Evolutionary conservation across 371 early-diverging fungal species (phyloP).

Genomic region (Umbelopsis sp.): DNA sequence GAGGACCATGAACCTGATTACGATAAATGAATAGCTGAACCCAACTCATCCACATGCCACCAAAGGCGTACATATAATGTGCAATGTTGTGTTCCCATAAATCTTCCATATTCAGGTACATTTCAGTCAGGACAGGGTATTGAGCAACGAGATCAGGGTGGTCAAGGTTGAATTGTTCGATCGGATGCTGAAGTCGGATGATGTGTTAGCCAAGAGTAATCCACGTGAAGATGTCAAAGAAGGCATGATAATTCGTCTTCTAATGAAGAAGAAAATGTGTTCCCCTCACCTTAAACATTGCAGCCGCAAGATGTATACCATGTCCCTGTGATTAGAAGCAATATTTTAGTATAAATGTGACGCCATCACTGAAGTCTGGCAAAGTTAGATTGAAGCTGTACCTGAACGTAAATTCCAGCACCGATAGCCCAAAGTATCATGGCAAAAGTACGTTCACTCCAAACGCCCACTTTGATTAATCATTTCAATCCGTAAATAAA

Average conservation of each 20-base stretch:
- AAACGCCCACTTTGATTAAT: slow-evolving; percentile 29
- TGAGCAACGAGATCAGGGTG: slow-evolving; percentile 40
- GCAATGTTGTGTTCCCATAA: slow-evolving; percentile 61
- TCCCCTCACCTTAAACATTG: slow-evolving; percentile 44
- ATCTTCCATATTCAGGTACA: slow-evolving; percentile 56
- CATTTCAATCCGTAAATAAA: neutral
- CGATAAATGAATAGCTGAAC: slow-evolving; percentile 54
- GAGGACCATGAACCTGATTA: slow-evolving; percentile 43
- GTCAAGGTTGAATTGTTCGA: slow-evolving; percentile 43
- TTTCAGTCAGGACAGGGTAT: slow-evolving; percentile 45
- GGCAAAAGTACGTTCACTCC: slow-evolving; percentile 37
- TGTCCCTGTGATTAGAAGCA: slow-evolving; percentile 28
- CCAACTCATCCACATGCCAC: slow-evolving; percentile 63
- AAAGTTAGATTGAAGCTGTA: neutral
- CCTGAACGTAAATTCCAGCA: slow-evolving; percentile 46
- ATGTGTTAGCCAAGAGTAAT: neutral
- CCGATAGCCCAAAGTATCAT: slow-evolving; percentile 47
- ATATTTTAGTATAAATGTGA: neutral
- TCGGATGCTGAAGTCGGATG: slow-evolving; percentile 38
- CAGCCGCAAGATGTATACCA: slow-evolving; percentile 49
- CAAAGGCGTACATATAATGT: slow-evolving; percentile 64
- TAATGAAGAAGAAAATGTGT: neutral
- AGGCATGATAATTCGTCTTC: no score
- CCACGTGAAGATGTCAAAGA: no score
- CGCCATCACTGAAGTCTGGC: no score